Evolutionary conservation across 1,139 yeast genomes (phyloP), one percentile per base, ranked within the genome.

Genomic region (Yamadazyma atlantica): DNA sequence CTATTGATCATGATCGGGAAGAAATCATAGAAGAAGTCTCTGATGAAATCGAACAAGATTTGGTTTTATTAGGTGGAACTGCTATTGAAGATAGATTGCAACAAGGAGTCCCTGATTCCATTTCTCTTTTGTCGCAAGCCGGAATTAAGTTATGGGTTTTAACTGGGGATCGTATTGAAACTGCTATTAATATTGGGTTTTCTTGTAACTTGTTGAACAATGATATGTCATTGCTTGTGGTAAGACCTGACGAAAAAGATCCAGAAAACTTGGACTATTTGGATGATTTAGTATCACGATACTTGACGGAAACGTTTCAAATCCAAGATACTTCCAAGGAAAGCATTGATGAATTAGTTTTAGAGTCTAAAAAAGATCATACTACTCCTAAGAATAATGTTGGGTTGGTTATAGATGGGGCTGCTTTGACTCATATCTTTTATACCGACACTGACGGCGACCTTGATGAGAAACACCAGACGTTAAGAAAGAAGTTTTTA

Each of bases 141-240:
- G 98, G 98, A 54, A 85, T 92, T 49, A 92, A 92, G 61, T 69
- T 92, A 39, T 92, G 98, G 98, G 97, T 92, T 28, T 73, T 92
- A 40, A 92, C 98, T 13, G 98, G 98, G 62, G 98, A 92, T 63
- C 86, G 90, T 64, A 94, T 92, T 34, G 98, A 92, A 64, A 92
- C 98, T 23, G 98, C 98, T 8, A 92, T 92, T 56, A 92, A 92
- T 57, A 92, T 92, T 68, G 98, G 98, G 4, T 92, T 88, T 58
- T 88, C 97, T 10, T 92, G 97, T 72, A 92, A 92, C 54, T 69
- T 92, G 47, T 72, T 92, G 45, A 88, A 85, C 45, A 87, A 79
- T 50, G 86, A 82, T 29, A 92, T 92, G 98, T 85, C 87, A 52
- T 68, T 92, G 39, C 64, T 92, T 42, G 88, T 90, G 13, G 74